Evolutionary conservation across 2,329 filamentous ascomycete species (phyloP), one percentile per base, ranked within the genome.

Genomic region (Ophiocordyceps unilateralis): DNA sequence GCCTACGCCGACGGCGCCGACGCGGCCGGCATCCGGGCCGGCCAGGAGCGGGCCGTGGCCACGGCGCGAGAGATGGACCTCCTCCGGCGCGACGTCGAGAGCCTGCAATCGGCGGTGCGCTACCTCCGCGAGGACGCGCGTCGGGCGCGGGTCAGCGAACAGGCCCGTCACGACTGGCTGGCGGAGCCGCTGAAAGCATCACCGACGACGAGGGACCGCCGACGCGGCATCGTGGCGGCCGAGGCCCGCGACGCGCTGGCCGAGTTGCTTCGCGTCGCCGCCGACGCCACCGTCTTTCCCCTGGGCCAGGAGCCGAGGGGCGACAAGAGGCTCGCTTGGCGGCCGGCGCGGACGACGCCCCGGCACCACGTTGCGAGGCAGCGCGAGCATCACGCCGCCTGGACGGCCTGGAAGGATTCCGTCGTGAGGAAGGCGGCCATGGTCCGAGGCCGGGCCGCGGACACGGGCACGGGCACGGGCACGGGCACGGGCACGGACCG

Each of bases 51-150:
- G 22, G 77, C 80, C 23, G 78, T 82, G 40, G 76, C 78, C 5
- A 82, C 77, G 1, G 77, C 78, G 23, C 73, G 78, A 43, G 81
- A 89, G 58, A 78, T 87, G 62, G 81, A 87, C 49, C 66, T 67
- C 10, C 72, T 88, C 50, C 77, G 79, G 58, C 70, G 70, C 50
- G 79, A 89, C 46, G 78, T 87, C 51, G 69, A 68, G 44, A 68
- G 67, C 50, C 59, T 82, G 44, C 70, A 83, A 54, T 70, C 74
- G 2, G 77, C 79, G 1, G 74, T 84, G 39, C 70, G 77, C 11
- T 82, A 77, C 57, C 66, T 86, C 24, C 69, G 78, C 22, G 74
- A 81, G 49, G 79, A 84, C 52, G 83, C 76, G 58, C 66, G 69
- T 37, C 72, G 76, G 4, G 73, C 77, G 1, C 69, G 79, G 17